These are phyloP conservation scores for Boletus semigastroideus DNA, from an alignment of 1,284 basidiomycete genomes.

Conservation along the genomic window DNA sequence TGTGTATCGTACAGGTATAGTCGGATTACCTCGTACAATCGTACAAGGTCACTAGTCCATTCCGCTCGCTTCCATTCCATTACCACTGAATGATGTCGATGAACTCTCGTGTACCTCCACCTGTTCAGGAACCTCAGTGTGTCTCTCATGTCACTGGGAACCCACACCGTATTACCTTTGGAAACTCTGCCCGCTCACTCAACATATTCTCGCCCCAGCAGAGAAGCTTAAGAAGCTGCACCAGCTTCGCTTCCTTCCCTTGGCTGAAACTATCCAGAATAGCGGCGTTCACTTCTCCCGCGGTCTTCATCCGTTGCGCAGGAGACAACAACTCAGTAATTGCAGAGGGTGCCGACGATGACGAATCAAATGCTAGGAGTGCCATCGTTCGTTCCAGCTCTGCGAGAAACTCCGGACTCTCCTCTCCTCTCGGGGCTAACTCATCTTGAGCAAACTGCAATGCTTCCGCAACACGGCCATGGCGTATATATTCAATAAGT, in stretches of 20 bases:
- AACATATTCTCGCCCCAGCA: slow-evolving; percentile 87
- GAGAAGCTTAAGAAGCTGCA: slow-evolving; percentile 82
- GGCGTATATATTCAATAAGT: slow-evolving; percentile 92
- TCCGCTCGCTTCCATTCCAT: slow-evolving; percentile 17
- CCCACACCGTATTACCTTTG: slow-evolving; percentile 49
- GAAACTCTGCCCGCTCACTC: slow-evolving; percentile 73
- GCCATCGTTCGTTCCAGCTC: slow-evolving; percentile 97
- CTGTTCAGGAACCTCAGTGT: slow-evolving; percentile 27
- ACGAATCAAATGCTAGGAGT: slow-evolving; percentile 85
- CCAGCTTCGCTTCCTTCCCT: slow-evolving; percentile 89
- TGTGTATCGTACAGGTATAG: too few relatives aligned
- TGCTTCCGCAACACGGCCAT: slow-evolving; percentile 77
- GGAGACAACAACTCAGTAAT: slow-evolving; percentile 82
- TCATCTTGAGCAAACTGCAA: slow-evolving; percentile 91
- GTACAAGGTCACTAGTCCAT: slow-evolving; percentile 26
- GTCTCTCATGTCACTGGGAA: slow-evolving; percentile 8
- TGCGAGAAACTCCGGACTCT: slow-evolving; percentile 88
- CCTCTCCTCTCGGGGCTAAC: slow-evolving; percentile 91
- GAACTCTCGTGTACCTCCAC: slow-evolving; percentile 34
- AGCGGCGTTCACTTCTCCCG: slow-evolving; percentile 92
- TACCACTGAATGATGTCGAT: slow-evolving; percentile 12
- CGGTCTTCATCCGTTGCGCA: slow-evolving; percentile 88
- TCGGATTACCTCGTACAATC: too few relatives aligned
- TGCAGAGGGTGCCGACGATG: slow-evolving; percentile 57
- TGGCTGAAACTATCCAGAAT: slow-evolving; percentile 91